Percentiles rank a stretch among this genome's conserved stretches.
Evolutionary conservation across 257 asterid genomes (phyloP).

Genomic region (Solanum dulcamara): DNA sequence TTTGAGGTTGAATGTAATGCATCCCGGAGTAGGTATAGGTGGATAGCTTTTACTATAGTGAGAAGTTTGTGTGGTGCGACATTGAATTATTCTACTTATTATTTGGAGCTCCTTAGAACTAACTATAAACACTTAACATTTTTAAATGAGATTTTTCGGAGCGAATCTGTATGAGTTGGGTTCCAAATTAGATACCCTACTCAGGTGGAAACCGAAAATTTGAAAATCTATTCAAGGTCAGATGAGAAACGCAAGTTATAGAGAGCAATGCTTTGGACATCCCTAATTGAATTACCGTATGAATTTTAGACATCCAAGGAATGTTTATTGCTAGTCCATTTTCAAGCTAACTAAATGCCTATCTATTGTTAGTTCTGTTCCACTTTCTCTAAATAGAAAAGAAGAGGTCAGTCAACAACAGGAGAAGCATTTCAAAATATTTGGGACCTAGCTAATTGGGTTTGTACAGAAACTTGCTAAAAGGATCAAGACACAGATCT

Average conservation of each 20-base stretch:
- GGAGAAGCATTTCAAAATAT: background rate
- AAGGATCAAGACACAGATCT: background rate
- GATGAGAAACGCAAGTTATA: background rate
- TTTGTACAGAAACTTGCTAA: background rate
- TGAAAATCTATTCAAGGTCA: background rate
- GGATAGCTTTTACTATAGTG: background rate
- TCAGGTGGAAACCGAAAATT: background rate
- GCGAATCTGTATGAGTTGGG: background rate
- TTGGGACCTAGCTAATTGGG: background rate
- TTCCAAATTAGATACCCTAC: background rate
- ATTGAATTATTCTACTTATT: background rate
- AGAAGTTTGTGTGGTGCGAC: background rate
- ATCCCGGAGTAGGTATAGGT: background rate
- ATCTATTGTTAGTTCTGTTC: background rate
- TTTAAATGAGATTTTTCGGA: background rate
- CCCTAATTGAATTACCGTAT: background rate
- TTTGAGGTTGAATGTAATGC: too few species aligned
- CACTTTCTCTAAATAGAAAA: background rate
- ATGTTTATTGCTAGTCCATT: background rate
- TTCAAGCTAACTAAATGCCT: background rate
- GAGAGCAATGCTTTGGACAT: background rate
- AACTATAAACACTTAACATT: background rate
- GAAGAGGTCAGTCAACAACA: background rate
- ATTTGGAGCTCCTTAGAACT: background rate
- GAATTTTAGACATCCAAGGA: background rate